Conservation (phyloP, 108 stramenopile genomes). For the Aurantiochytrium sp. region DNA sequence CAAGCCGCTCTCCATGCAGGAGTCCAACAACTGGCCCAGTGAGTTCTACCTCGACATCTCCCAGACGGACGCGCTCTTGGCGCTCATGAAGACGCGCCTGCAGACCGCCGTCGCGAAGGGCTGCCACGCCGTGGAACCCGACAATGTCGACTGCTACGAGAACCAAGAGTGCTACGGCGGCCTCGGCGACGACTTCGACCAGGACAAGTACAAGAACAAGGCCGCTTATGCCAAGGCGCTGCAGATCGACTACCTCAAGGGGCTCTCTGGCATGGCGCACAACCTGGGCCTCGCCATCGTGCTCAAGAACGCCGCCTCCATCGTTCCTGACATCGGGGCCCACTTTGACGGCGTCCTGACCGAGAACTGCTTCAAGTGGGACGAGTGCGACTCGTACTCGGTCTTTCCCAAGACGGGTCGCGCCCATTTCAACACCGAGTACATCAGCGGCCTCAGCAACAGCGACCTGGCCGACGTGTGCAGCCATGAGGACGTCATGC, state of each 20-base stretch:
- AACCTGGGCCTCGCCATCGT: background rate
- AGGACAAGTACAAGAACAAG: background rate
- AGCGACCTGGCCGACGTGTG: background rate
- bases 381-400: background rate
- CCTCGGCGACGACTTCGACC: background rate
- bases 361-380: background rate
- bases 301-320: background rate
- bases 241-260: background rate
- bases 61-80: background rate
- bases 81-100: background rate
- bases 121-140: conserved; percentile 1
- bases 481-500: background rate
- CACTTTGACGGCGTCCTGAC: conserved; percentile 6
- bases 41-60: conserved; percentile 20
- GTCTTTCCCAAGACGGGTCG: background rate
- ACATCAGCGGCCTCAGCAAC: background rate
- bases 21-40: background rate
- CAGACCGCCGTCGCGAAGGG: background rate
- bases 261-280: background rate
- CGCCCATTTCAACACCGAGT: background rate
- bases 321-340: background rate
- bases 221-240: background rate
- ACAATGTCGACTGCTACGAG: background rate
- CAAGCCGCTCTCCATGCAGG: background rate
- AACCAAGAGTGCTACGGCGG: background rate